Evolutionary conservation across 768 basidiomycete genomes (phyloP).

Genomic region (Amanita fuliginea): DNA sequence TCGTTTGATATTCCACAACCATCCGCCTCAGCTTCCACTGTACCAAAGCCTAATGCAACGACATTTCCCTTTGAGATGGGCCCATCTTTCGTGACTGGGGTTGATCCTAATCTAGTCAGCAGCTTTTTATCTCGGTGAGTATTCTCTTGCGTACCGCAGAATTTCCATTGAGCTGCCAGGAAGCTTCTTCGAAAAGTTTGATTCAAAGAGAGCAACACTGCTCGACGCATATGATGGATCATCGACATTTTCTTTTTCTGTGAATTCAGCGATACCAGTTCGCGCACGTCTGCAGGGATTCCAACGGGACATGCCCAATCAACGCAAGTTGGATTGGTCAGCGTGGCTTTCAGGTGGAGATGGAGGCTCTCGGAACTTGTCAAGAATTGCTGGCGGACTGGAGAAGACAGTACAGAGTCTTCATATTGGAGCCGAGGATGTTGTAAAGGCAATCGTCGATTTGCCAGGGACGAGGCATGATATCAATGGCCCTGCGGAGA

Average conservation of each 20-base stretch:
- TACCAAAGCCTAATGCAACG: conserved; percentile 43
- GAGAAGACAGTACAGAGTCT: conserved; percentile 57
- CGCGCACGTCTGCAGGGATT: conserved; percentile 69
- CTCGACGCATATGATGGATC: conserved; percentile 67
- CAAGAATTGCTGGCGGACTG: conserved; percentile 46
- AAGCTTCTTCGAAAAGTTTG: conserved; percentile 82
- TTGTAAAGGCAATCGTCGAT: conserved; percentile 43
- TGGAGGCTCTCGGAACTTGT: conserved; percentile 70
- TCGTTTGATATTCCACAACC: conserved; percentile 64
- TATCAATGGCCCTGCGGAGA: conserved; percentile 62
- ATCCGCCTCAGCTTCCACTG: conserved; percentile 30
- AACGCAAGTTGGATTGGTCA: conserved; percentile 72
- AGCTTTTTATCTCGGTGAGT: conserved; percentile 71
- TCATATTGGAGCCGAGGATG: conserved; percentile 59
- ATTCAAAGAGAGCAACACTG: conserved; percentile 59
- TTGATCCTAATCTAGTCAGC: conserved; percentile 56
- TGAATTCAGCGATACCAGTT: conserved; percentile 72
- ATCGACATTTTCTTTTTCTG: conserved; percentile 88
- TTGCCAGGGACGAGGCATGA: conserved; percentile 82
- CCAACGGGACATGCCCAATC: conserved; percentile 67
- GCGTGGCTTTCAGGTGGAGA: conserved; percentile 48
- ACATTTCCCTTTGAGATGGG: conserved; percentile 73
- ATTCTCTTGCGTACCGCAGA: not conserved
- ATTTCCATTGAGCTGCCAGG: conserved; percentile 7
- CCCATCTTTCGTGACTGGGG: conserved; percentile 64